Evolutionary conservation across 176 grass and related monocot species (phyloP), one percentile per base, ranked within the genome.

Genomic region (Cocos nucifera): DNA sequence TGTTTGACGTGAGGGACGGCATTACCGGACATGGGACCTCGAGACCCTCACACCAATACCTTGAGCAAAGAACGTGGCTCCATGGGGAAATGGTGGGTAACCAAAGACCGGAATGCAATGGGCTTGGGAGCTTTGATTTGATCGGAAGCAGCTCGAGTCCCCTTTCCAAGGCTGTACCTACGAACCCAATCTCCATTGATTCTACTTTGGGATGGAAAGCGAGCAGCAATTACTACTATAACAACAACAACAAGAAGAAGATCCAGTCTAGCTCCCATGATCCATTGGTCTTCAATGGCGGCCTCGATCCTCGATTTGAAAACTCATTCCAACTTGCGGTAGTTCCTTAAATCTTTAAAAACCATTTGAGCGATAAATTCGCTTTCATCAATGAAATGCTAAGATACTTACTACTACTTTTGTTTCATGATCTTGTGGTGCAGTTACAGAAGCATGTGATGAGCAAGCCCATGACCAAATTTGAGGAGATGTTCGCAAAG

Each of bases 1-100:
- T 78, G 66, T 80, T 79, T 24, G 81, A 88, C 32, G 80, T 74
- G 19, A 69, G 79, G 65, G 73, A 83, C 30, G 66, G 53, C 18
- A 66, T 77, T 50, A 65, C 58, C 25, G 32, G 73, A 17, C 54
- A 28, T 3, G 2, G 68, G n/a, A 53, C 20, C 19, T 26, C 55
- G 44, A 52, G 22, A 19, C 63, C 22, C 54, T 62, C 30, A 55
- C 58, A 19, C 26, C 61, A 49, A 22, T 62, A 55, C 32, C 17
- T 63, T 27, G 71, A 81, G 52, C 57, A 70, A 44, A 89, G 66
- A 53, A 68, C 66, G 18, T 83, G 85, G 80, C 63, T 67, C 1
- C 54, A 54, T 26, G 9, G 35, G 35, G 35, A 44, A 44, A 44
- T 44, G 35, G 10, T 44, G 8, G 8, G 9, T 12, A 44, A 44